Evolutionary conservation across 768 basidiomycete genomes (phyloP).

Genomic region (Trametes coccinea): DNA sequence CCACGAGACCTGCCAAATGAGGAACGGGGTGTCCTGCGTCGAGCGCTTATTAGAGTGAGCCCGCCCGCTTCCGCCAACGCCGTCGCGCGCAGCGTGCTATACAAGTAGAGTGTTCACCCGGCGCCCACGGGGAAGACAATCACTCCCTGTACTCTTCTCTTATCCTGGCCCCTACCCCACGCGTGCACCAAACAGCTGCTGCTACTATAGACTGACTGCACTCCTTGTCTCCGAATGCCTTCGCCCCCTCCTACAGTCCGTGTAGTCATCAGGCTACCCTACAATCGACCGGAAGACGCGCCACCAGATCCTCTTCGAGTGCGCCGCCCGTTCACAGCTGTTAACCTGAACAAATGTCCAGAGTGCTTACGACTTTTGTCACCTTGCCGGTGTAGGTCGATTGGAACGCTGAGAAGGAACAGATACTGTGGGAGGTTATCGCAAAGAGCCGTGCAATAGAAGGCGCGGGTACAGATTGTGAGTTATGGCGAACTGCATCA

Average conservation of each 20-base stretch:
- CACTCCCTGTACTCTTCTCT: too few species aligned
- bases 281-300: constrained; percentile 72
- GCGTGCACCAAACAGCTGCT: too few species aligned
- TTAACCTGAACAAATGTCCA: neutral
- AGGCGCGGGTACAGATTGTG: constrained; percentile 77
- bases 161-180: too few species aligned
- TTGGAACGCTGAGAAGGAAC: constrained; percentile 84
- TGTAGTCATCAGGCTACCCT: constrained; percentile 78
- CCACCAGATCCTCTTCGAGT: constrained; percentile 68
- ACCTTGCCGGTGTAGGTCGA: constrained; percentile 55
- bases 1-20: too few species aligned
- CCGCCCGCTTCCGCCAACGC: too few species aligned
- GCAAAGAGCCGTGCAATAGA: constrained; percentile 73
- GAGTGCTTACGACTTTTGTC: neutral
- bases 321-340: constrained; percentile 31
- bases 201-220: too few species aligned
- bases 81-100: too few species aligned
- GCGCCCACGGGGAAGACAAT: too few species aligned
- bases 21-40: too few species aligned
- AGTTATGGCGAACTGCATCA: constrained; percentile 30
- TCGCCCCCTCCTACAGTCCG: constrained; percentile 37
- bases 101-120: too few species aligned
- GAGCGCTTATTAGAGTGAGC: too few species aligned
- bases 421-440: constrained; percentile 85
- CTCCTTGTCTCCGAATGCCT: constrained; percentile 3